Evolutionary conservation across 805 yeast genomes (phyloP), one percentile per base, ranked within the genome.

Genomic region (Nakazawaea wyomingensis): DNA sequence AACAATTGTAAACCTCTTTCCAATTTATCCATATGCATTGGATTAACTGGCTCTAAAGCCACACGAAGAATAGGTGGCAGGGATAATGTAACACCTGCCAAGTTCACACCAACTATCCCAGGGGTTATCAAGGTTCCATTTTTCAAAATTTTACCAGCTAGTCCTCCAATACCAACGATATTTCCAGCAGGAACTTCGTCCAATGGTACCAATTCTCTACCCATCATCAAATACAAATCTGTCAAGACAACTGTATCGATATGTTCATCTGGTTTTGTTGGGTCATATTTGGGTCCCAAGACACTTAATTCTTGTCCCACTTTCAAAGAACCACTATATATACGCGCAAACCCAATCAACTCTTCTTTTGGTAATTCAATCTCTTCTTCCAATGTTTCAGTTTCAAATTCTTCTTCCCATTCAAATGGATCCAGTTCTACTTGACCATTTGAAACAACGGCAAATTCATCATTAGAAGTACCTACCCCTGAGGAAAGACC

Each of bases 41-140:
- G 96, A 53, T 88, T 85, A 4, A 76, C 82, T 1, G 99, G 96
- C 58, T 93, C 99, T n/a, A 93, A 68, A 0, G 99, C 97, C 26
- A 93, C 96, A 50, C 89, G 79, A 52, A 93, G 87, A 57, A 93
- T 91, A 1, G 99, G 99, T 26, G 88, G 85, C n/a, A 85, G 77
- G 13, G 83, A 75, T 42, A 80, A 63, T 43, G 80, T 83, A 16
- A 88, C 69, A 50, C 87, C 84, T 0, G 96, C 96, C 39, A 82
- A 66, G 52, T 83, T 83, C n/a, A 80, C 80, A 32, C 89, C 90
- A 4, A 73, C 65, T 2, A 72, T 59, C 2, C 72, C 74, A 0
- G 77, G 70, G 37, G 80, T 69, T 5, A 85, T 69, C 39, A 88
- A 59, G 0, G 99, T 90, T 39, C 96, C 99, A 55, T 82, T 86